Percentiles rank a stretch among this genome's conserved stretches.
Conservation (phyloP, 2,329 filamentous ascomycete genomes). For the Microcyclosporella mali region DNA sequence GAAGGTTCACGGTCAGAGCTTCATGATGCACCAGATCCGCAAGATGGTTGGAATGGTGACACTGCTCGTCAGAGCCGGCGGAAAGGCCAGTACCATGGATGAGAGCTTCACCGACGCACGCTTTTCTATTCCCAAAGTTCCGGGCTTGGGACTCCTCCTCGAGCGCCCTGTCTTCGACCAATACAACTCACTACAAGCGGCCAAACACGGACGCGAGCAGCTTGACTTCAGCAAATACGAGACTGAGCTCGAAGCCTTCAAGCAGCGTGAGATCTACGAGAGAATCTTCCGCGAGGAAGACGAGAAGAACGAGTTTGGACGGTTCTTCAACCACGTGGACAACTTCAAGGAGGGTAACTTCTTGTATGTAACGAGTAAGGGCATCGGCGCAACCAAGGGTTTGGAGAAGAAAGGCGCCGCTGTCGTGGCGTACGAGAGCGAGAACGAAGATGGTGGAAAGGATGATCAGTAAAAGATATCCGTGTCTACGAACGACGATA, state of each 20-base stretch:
- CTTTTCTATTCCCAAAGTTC: constrained; percentile 89
- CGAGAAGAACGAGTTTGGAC: constrained; percentile 61
- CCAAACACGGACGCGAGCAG: constrained; percentile 56
- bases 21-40: constrained; percentile 99
- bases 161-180: constrained; percentile 86
- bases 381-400: constrained; percentile 38
- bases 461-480: neutral
- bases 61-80: constrained; percentile 76
- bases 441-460: neutral
- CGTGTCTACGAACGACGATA: no score
- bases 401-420: constrained; percentile 13
- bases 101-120: constrained; percentile 66
- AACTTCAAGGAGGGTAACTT: constrained; percentile 46
- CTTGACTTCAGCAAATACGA: constrained; percentile 77
- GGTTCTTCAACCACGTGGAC: constrained; percentile 48
- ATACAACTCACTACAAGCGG: constrained; percentile 70
- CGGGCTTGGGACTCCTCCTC: constrained; percentile 77
- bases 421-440: neutral
- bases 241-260: constrained; percentile 77
- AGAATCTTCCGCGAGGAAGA: constrained; percentile 88
- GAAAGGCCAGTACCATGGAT: constrained; percentile 60
- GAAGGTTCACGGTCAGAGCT: constrained; percentile 94
- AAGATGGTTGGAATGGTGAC: constrained; percentile 97
- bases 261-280: constrained; percentile 85
- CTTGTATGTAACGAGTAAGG: constrained; percentile 46